Percentiles rank a stretch among this genome's conserved stretches.
These are phyloP conservation scores for Mycena latifolia DNA, from an alignment of 768 basidiomycete species.

Conservation along the genomic window DNA sequence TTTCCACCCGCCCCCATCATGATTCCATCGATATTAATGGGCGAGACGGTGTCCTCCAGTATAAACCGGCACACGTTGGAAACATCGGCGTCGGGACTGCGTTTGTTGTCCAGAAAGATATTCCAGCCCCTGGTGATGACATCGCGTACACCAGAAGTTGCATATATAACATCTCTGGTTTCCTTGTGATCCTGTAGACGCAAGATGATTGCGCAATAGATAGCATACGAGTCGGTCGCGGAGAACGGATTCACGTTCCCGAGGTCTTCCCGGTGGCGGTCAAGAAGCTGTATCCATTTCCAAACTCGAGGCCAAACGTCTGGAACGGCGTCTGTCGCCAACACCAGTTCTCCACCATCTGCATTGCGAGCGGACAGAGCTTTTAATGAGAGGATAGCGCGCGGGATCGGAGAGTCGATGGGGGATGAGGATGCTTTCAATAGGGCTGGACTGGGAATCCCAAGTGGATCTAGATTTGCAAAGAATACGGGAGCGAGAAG, in stretches of 20 bases:
- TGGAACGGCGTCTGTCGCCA: not conserved
- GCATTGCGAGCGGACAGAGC: not conserved
- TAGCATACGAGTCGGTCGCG: not conserved
- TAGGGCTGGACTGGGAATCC: no score
- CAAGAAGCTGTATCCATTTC: constrained; percentile 5
- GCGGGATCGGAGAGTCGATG: no score
- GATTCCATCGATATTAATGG: not conserved
- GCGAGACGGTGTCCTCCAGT: not conserved
- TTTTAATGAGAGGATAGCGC: no score
- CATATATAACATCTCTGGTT: not conserved
- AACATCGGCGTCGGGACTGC: not conserved
- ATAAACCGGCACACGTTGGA: constrained; percentile 2
- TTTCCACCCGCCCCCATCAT: not conserved
- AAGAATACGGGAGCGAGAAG: no score
- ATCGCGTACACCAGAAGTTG: not conserved
- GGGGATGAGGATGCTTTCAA: no score
- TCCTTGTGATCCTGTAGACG: not conserved
- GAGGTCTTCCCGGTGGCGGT: not conserved
- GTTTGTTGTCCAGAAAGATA: not conserved
- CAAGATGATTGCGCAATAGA: not conserved
- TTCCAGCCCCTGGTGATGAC: constrained; percentile 1
- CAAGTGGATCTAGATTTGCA: no score
- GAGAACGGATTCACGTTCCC: not conserved
- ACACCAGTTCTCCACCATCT: not conserved
- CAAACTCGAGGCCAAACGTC: constrained; percentile 10